Conservation (phyloP, 1,139 yeast genomes). For the Candida buenavistaensis region DNA sequence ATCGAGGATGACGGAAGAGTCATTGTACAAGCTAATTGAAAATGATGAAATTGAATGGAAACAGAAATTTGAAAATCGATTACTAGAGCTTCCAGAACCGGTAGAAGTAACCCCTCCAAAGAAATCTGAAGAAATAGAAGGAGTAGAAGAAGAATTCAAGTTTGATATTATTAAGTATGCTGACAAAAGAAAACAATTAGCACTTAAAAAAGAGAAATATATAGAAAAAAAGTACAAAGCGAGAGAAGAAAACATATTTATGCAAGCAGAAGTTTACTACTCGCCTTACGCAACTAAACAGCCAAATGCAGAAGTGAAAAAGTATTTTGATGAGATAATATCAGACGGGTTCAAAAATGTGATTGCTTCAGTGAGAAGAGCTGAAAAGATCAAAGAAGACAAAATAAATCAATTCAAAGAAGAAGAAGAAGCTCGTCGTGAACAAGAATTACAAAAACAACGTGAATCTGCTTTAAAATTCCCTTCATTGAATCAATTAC, state of each 20-base stretch:
- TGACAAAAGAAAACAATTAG: slow-evolving; percentile 36
- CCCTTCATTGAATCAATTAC: slow-evolving; percentile 14
- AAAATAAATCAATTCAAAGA: slow-evolving; percentile 20
- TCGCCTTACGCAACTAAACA: slow-evolving; percentile 36
- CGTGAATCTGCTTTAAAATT: slow-evolving; percentile 33
- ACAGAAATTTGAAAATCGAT: slow-evolving; percentile 22
- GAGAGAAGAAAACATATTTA: slow-evolving; percentile 35
- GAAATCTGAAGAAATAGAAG: background rate
- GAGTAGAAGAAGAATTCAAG: slow-evolving; percentile 15
- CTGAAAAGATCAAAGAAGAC: slow-evolving; percentile 28
- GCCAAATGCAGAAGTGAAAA: slow-evolving; percentile 26
- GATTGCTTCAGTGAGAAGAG: slow-evolving; percentile 33
- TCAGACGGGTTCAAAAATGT: slow-evolving; percentile 37
- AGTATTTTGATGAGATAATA: slow-evolving; percentile 26
- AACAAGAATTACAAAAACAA: slow-evolving; percentile 19
- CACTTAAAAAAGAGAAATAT: slow-evolving; percentile 19
- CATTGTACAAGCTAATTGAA: slow-evolving; percentile 60
- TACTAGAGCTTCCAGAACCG: too few relatives aligned
- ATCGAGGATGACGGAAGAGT: slow-evolving; percentile 75
- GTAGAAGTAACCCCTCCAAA: too few relatives aligned
- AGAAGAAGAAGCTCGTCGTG: slow-evolving; percentile 23
- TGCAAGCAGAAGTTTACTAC: slow-evolving; percentile 47
- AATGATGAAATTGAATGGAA: slow-evolving; percentile 40
- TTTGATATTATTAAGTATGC: slow-evolving; percentile 63
- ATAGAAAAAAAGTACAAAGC: slow-evolving; percentile 16